Evolutionary conservation across 2,329 filamentous ascomycete species (phyloP), one percentile per base, ranked within the genome.

Genomic region (Simplicillium aogashimaense): DNA sequence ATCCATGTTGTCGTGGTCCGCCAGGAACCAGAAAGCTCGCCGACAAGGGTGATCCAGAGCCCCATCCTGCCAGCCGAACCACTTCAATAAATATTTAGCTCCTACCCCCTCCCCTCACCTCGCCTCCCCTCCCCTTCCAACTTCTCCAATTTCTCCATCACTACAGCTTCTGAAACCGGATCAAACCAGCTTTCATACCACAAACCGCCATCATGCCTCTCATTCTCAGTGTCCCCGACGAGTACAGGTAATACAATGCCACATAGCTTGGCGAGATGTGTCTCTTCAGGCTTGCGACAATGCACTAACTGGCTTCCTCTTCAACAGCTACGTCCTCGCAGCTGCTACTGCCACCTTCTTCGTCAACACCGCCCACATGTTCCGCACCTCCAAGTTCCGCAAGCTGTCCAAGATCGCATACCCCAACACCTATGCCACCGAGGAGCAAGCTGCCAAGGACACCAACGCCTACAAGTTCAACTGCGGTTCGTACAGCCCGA

Each of bases 271-370:
- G 20, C 5, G 20, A 25, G 20, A 25, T 25, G 20, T 25, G 20
- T 25, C 20, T 9, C 20, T 9, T 9, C 20, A 29, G 17, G 20
- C 15, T 12, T 13, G 9, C 7, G 14, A 25, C 34, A 13, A 13
- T 8, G 3, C 18, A 7, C 40, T 30, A 15, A 10, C 7, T 17
- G 18, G 36, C 33, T 13, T 20, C 18, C 37, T n/a, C 13, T 15
- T 29, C 17, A n/a, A 29, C 46, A 82, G 79, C 63, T 78, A 77
- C 55, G 76, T 82, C 52, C 66, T 83, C 40, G 64, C 69, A 39
- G 72, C 67, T 35, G 76, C 76, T 41, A 64, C 71, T 15, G 66
- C 71, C 13, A 72, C 72, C 50, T 68, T 77, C 59, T 64, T 82
- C 54, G 54, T 82, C 57, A 78, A 76, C 64, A 54, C 57, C 13